Base-by-base conservation (phyloP, 257 asterid species). In the Paraleonurus japonicus region DNA sequence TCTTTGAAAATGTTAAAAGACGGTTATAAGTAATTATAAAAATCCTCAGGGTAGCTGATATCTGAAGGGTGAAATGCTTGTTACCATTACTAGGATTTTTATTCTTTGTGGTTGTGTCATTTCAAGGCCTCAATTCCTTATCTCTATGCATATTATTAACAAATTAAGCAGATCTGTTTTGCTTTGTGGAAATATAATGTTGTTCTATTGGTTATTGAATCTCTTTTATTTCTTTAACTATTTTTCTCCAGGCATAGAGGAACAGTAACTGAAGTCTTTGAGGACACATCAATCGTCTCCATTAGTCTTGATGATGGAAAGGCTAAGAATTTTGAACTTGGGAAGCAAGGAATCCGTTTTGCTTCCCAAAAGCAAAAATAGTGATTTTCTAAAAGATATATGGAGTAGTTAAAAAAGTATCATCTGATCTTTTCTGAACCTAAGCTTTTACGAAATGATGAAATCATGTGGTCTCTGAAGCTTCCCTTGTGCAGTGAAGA, bases 331-430 rank as follows among this genome's bases (percentile, higher is more conserved):
- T 85, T 84, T 74, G 96, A 91, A 81, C 93, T 94, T 3, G 97
- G 97, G 74, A 88, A 88, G 80, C 99, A 94, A 84, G 96, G 93
- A 37, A 85, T 94, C 55, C 92, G 96, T 58, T 94, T 91, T 23
- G 89, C 92, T 58, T 82, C 96, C 71, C 92, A 86, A 81, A 94
- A 94, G 83, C 90, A 81, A 54, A 82, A 76, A 65, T 86, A 74
- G 45, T 1, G 43, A 30, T 55, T 6, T 26, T 41, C 70, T 45
- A 60, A 33, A 64, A 73, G 6, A 7, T 16, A 3, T 47, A n/a
- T 17, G 54, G 26, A 2, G 50, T 55, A 41, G 4, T 66, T 55
- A 65, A 33, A 61, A 23, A 23, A 3, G 32, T 50, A 53, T 22
- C 60, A 51, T 7, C 35, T 20, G 10, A 19, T 64, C 16, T 13